These are phyloP conservation scores for Mediolabrus comicus DNA, from an alignment of 108 stramenopile genomes.

Conservation along the genomic window DNA sequence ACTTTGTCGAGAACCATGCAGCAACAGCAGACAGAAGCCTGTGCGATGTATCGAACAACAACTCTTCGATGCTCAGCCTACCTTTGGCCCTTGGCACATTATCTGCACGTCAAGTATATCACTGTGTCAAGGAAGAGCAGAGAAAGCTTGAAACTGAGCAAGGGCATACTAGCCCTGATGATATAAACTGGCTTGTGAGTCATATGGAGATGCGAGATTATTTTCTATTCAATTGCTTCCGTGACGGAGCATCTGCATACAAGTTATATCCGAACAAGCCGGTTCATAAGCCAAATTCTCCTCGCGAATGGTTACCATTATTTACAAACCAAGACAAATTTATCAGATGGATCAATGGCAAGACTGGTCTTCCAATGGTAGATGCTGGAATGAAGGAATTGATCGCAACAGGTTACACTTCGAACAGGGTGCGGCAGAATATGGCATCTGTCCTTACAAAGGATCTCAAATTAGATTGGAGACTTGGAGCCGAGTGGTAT, in stretches of 20 bases:
- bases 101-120: conserved; percentile 57
- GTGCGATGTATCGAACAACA: conserved; percentile 54
- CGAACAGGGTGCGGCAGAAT: conserved; percentile 91
- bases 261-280: conserved; percentile 17
- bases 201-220: conserved; percentile 80
- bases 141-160: conserved; percentile 12
- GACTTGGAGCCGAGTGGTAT: conserved; percentile 86
- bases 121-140: conserved; percentile 32
- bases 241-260: conserved; percentile 26
- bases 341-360: conserved; percentile 63
- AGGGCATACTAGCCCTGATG: not conserved
- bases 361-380: conserved; percentile 83
- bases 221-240: conserved; percentile 61
- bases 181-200: conserved; percentile 55
- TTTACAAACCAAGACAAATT: conserved; percentile 26
- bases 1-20: conserved; percentile 52
- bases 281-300: conserved; percentile 1
- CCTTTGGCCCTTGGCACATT: conserved; percentile 52
- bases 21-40: conserved; percentile 52
- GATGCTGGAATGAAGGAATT: conserved; percentile 94
- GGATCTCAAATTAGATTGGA: conserved; percentile 87
- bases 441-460: conserved; percentile 83
- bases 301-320: conserved; percentile 27
- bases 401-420: conserved; percentile 81
- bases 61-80: conserved; percentile 51